Evolutionary conservation across 2,329 filamentous ascomycete genomes (phyloP).

Genomic region (Gnomoniopsis sp.): DNA sequence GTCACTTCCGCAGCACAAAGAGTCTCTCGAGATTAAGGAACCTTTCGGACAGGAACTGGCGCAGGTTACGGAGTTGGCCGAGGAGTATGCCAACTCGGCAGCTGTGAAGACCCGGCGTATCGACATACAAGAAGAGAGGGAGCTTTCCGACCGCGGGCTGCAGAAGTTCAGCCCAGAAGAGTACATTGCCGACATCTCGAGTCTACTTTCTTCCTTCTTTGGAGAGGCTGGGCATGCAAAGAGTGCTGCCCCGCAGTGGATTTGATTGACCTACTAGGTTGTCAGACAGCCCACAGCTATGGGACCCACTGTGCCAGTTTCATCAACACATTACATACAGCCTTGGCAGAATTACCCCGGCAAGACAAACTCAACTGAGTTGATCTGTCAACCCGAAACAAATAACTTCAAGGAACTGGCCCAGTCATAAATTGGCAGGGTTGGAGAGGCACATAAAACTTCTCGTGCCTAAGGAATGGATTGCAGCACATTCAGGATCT

Average conservation of each 20-base stretch:
- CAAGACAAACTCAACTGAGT: not conserved
- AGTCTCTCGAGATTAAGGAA: slow-evolving; percentile 25
- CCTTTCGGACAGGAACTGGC: slow-evolving; percentile 89
- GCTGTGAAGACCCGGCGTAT: slow-evolving; percentile 48
- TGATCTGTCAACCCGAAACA: not conserved
- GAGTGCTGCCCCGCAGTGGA: slow-evolving; percentile 43
- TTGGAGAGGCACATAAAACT: not conserved
- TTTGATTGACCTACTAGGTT: slow-evolving; percentile 23
- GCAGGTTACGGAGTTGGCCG: slow-evolving; percentile 87
- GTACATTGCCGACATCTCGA: slow-evolving; percentile 78
- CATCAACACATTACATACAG: not conserved
- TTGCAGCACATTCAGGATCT: slow-evolving; percentile 8
- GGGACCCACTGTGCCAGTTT: not conserved
- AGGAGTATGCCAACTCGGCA: slow-evolving; percentile 69
- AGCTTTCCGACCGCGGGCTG: slow-evolving; percentile 67
- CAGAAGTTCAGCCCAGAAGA: slow-evolving; percentile 74
- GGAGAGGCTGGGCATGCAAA: slow-evolving; percentile 31
- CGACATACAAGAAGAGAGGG: slow-evolving; percentile 69
- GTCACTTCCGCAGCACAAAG: slow-evolving; percentile 18
- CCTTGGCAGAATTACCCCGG: not conserved
- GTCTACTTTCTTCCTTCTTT: slow-evolving; percentile 62
- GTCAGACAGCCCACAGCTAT: not conserved
- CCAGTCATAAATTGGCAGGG: not conserved
- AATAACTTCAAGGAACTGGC: not conserved
- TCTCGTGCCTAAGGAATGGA: not conserved